Base-by-base conservation (phyloP, 208 protist species). In the Crithidia thermophila region DNA sequence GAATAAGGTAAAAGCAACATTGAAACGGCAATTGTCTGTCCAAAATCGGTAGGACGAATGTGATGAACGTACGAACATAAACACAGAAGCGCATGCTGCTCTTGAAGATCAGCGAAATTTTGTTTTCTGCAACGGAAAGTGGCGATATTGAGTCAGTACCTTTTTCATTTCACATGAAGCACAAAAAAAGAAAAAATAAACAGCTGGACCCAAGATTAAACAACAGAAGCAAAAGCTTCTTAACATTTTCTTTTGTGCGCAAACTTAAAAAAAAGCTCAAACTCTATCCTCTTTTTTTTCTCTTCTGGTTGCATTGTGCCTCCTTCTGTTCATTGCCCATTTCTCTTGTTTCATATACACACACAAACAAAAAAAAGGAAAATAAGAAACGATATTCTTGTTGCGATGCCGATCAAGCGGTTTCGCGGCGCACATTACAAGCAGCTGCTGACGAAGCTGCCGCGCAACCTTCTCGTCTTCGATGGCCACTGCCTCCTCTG, bases 401-500 rank as follows among this genome's bases (percentile, higher is more conserved):
- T 9, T 46, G 10, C 20, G 28, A 64, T 53, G 51, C 40, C 47
- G 20, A 58, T 67, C 23, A 69, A 53, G 21, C 76, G 82, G 13
- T 86, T 85, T 23, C 55, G 78, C 8, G 85, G 85, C 1, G 66
- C 51, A 1, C 62, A 76, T 10, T 87, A 78, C 64, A 23, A 42
- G 28, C 45, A 70, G 43, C 59, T 92, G n/a, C 63, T 90, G 21
- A 63, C 70, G n/a, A 79, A 77, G 30, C 75, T 95, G 5, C 90
- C 90, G 13, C 77, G 79, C 18, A 95, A 93, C 50, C 67, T 95
- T 9, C 65, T 93, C 0, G 71, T 90, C 16, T 93, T 95, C 52
- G 90, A 95, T 60, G 90, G 87, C 0, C 84, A 92, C 66, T 95
- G 90, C 65, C 57, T 84, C 16, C 40, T 93, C 42, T 91, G 79